Evolutionary conservation across 2,329 filamentous ascomycete genomes (phyloP), one percentile per base, ranked within the genome.

Genomic region (Colletotrichum neosansevieriae): DNA sequence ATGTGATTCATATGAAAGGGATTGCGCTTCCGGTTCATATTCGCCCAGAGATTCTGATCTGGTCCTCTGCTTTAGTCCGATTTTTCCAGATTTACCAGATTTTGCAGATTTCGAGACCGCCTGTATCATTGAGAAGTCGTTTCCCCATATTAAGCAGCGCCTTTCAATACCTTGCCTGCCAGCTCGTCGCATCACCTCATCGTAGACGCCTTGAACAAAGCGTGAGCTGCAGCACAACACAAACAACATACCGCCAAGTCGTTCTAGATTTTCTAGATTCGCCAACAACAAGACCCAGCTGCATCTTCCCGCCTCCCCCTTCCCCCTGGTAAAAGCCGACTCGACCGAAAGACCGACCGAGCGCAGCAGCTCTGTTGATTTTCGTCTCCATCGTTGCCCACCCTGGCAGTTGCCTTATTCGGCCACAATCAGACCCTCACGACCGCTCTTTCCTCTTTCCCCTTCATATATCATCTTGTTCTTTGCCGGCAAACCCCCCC

Each of bases 21-120:
- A 13, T n/a, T 9, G 6, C 9, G 11, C 47, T 61, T 29, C 58
- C 58, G 58, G 45, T 40, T 61, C 36, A 36, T 61, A n/a, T 40
- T 61, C 58, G 58, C 58, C 58, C 17, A 61, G 58, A 36, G 9
- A 29, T 50, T 15, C 11, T 6, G 29, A 53, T 50, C 29, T 32
- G 13, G n/a, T 24, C 42, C 36, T 32, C 32, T 21, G 58, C 10
- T 44, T 61, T 15, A 42, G 21, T 61, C 29, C 13, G 6, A 6
- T 29, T 45, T 51, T 51, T 44, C 38, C 21, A 58, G 38, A 58
- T 61, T 21, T 34, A 19, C 47, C 2, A 44, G 34, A 44, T 34
- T 53, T 7, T 2, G 15, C 58, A 42, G 44, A 49, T 40, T 50
- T 11, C 21, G 57, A 38, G 32, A 40, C 34, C 15, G 12, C n/a